Base-by-base conservation (phyloP, 495 filamentous ascomycete genomes). In the Penicillium longicatenatum region DNA sequence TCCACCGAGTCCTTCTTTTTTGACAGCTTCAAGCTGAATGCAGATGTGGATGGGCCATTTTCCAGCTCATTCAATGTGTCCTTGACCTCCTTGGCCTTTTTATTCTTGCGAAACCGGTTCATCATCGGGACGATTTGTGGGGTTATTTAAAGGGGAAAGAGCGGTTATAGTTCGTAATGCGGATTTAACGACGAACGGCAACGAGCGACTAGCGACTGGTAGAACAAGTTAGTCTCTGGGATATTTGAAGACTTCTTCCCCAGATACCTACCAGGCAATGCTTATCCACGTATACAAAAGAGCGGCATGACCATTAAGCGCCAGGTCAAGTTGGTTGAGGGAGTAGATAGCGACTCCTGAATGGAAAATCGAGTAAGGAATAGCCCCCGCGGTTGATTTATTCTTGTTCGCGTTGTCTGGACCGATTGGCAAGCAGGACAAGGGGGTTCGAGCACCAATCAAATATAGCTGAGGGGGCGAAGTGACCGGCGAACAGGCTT, bases 51-150 rank as follows among this genome's bases (percentile, higher is more conserved):
- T 22, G 60, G 39, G n/a, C 62, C 55, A 55, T 45, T 55, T 14
- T 59, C 64, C 53, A 60, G 12, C 7, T 63, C 67, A 14, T 60
- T 61, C 58, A 37, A 45, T 49, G 49, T 29, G 41, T 79, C 72
- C 61, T 73, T 74, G 53, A 48, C 59, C 51, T 75, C 73, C 48
- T 67, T 66, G 37, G 54, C 82, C 83, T 84, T 88, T 76, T 84
- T 89, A 69, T 84, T 83, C 30, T 81, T 88, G 61, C 88, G 80
- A 64, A 91, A 89, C 22, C 86, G 86, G 77, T 91, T 90, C 89
- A 92, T 92, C 55, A 53, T 70, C 65, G 12, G 11, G 35, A 39
- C 45, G n/a, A 9, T 24, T 41, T 14, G 30, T 39, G 9, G 21
- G 10, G 12, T 2, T 19, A n/a, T 22, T 42, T 45, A 19, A 12